Evolutionary conservation across 768 basidiomycete species (phyloP).

Genomic region (Mrakia hoshinonis): DNA sequence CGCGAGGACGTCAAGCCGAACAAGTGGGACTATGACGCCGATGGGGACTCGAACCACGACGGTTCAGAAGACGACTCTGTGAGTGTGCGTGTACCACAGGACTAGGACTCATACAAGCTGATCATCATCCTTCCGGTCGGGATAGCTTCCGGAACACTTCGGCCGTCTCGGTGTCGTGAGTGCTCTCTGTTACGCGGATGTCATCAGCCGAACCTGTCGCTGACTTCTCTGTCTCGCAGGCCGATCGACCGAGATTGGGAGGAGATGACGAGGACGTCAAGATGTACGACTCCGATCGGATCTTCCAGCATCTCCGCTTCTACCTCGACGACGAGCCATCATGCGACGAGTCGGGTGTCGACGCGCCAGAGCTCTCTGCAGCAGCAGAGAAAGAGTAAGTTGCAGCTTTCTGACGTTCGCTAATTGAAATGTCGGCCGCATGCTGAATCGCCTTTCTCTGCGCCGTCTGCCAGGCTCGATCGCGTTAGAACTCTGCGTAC

Average conservation of each 20-base stretch:
- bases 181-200: background rate
- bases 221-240: background rate
- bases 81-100: background rate
- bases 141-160: background rate
- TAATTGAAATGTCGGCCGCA: background rate
- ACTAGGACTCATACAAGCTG: too few species aligned
- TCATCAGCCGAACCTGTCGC: background rate
- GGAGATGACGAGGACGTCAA: conserved; percentile 7
- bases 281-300: background rate
- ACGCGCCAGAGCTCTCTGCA: background rate
- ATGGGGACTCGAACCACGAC: background rate
- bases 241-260: background rate
- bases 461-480: background rate
- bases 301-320: background rate
- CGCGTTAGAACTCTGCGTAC: background rate
- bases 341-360: background rate
- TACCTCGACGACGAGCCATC: background rate
- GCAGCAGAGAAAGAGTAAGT: background rate
- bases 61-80: conserved; percentile 2
- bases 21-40: conserved; percentile 1
- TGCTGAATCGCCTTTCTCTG: background rate
- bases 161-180: background rate
- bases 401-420: background rate
- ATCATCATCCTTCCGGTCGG: background rate
- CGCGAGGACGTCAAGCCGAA: background rate